phyloP scores from a whole-genome alignment of 2,329 filamentous ascomycete species.

The Venturia aucupariae region DNA sequence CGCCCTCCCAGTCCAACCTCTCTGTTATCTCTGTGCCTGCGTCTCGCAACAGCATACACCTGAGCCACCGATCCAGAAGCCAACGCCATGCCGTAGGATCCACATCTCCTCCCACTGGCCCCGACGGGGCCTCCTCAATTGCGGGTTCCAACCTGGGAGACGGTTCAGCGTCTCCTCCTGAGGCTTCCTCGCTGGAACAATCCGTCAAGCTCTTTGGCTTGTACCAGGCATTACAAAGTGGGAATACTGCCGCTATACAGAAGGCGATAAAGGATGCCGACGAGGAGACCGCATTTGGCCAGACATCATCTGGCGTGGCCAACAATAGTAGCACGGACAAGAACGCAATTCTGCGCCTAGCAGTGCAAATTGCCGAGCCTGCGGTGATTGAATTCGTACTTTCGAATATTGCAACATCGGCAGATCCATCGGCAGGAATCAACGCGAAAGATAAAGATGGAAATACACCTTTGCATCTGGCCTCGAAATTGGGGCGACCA shows the following conservation, averaged over 20 bases:
- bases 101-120: not conserved
- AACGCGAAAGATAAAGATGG: conserved; percentile 89
- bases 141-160: not conserved
- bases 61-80: not conserved
- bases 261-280: conserved; percentile 65
- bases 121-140: not conserved
- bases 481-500: conserved; percentile 70
- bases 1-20: not conserved
- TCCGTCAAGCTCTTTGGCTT: conserved; percentile 90
- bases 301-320: conserved; percentile 23
- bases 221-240: conserved; percentile 83
- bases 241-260: conserved; percentile 83
- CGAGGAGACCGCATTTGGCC: conserved; percentile 21
- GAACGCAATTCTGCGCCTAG: conserved; percentile 74
- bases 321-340: conserved; percentile 48
- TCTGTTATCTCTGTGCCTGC: not conserved
- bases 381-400: conserved; percentile 93
- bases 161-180: not conserved
- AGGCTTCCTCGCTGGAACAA: conserved; percentile 57
- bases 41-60: not conserved
- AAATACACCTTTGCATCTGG: conserved; percentile 86
- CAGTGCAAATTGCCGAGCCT: conserved; percentile 89
- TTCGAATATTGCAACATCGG: conserved; percentile 43
- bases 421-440: conserved; percentile 63
- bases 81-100: not conserved